phyloP scores from a whole-genome alignment of 257 asterid genomes.

The Mitragyna speciosa region DNA sequence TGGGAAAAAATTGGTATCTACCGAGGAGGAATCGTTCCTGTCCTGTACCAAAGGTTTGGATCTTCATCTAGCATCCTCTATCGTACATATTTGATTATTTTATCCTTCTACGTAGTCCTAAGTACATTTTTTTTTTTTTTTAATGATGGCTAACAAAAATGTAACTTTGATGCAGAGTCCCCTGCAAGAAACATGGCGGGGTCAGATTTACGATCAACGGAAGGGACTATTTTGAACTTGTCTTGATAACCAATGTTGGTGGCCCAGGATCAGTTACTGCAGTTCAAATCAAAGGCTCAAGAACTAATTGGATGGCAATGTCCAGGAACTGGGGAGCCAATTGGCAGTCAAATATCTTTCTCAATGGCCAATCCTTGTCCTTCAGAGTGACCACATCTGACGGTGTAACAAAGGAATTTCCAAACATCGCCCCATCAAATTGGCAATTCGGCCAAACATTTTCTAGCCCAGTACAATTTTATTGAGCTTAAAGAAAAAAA shows the following conservation, averaged over 20 bases:
- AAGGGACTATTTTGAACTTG: slow-evolving; percentile 71
- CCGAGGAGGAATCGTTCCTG: slow-evolving; percentile 45
- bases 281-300: slow-evolving; percentile 72
- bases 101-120: not conserved
- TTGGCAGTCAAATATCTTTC: slow-evolving; percentile 79
- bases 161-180: slow-evolving; percentile 52
- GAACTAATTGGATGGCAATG: slow-evolving; percentile 66
- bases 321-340: slow-evolving; percentile 94
- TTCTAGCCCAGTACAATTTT: slow-evolving; percentile 54
- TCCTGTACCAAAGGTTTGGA: slow-evolving; percentile 35
- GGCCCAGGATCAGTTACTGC: slow-evolving; percentile 73
- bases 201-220: slow-evolving; percentile 80
- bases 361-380: slow-evolving; percentile 73
- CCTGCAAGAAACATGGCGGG: slow-evolving; percentile 79
- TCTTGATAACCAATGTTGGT: slow-evolving; percentile 62
- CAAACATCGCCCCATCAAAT: slow-evolving; percentile 48
- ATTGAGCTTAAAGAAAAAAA: not conserved
- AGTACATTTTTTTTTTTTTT: not conserved
- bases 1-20: slow-evolving; percentile 43
- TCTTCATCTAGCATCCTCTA: not conserved
- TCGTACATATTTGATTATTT: not conserved
- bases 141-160: not conserved
- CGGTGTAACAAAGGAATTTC: slow-evolving; percentile 62
- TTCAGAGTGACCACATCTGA: slow-evolving; percentile 70
- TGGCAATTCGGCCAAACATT: slow-evolving; percentile 85